phyloP scores from a whole-genome alignment of 2,329 filamentous ascomycete species.

The Dactylonectria macrodidyma region DNA sequence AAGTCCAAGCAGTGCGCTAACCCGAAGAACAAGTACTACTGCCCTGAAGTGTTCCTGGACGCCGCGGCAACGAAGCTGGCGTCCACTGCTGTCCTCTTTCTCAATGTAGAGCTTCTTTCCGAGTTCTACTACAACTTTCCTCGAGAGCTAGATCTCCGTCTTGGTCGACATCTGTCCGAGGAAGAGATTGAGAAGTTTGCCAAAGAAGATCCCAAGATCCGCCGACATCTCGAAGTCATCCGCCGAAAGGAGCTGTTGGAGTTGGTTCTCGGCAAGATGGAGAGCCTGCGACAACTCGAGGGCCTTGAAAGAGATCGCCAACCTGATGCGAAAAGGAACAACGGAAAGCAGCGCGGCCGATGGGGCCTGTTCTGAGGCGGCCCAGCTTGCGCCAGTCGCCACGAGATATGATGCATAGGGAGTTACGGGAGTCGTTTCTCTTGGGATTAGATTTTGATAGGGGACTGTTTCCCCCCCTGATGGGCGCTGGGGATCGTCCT shows the following conservation, averaged over 20 bases:
- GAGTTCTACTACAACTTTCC: slow-evolving; percentile 99
- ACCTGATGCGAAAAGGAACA: slow-evolving; percentile 43
- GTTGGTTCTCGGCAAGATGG: slow-evolving; percentile 95
- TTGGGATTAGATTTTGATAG: slow-evolving; percentile 44
- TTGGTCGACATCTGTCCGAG: slow-evolving; percentile 84
- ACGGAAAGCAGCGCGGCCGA: slow-evolving; percentile 60
- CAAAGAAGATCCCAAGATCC: slow-evolving; percentile 91
- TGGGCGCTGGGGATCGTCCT: slow-evolving; percentile 20
- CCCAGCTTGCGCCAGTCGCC: slow-evolving; percentile 5
- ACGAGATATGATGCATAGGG: slow-evolving; percentile 49
- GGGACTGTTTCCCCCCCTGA: slow-evolving; percentile 14
- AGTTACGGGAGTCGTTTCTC: slow-evolving; percentile 49
- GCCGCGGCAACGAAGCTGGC: slow-evolving; percentile 96
- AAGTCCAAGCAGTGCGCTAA: slow-evolving; percentile 91
- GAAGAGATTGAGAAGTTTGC: slow-evolving; percentile 92
- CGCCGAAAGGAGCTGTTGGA: slow-evolving; percentile 93
- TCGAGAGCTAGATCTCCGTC: slow-evolving; percentile 87
- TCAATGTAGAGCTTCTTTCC: slow-evolving; percentile 95
- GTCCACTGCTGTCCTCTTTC: slow-evolving; percentile 93
- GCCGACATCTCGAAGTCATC: slow-evolving; percentile 91
- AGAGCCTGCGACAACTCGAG: slow-evolving; percentile 88
- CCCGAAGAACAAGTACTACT: slow-evolving; percentile 94
- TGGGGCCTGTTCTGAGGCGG: slow-evolving; percentile 65
- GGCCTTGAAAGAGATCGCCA: slow-evolving; percentile 74
- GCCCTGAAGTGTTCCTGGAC: slow-evolving; percentile 97